Evolutionary conservation across 495 filamentous ascomycete species (phyloP).

Genomic region (Amphirosellinia nigrospora): DNA sequence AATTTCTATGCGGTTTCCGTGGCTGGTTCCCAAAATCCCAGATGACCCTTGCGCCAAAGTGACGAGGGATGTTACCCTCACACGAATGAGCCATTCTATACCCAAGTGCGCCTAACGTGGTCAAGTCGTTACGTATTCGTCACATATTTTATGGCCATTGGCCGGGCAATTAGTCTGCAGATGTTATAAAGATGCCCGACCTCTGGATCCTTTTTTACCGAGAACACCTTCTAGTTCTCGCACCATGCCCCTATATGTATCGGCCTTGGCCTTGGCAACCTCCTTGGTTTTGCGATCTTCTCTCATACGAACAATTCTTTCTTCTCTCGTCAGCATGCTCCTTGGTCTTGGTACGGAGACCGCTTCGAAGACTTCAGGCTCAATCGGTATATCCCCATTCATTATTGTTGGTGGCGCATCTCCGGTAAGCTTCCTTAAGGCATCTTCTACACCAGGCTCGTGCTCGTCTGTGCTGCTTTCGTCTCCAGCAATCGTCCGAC

Average conservation of each 20-base stretch:
- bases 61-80: conserved; percentile 8
- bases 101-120: conserved; percentile 21
- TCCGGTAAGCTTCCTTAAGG: conserved; percentile 76
- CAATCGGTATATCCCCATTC: conserved; percentile 49
- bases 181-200: conserved; percentile 37
- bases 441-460: conserved; percentile 57
- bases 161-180: conserved; percentile 2
- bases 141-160: conserved; percentile 15
- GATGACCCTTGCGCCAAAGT: conserved; percentile 8
- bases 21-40: conserved; percentile 16
- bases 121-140: conserved; percentile 29
- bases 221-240: conserved; percentile 67
- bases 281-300: conserved; percentile 80
- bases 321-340: conserved; percentile 79
- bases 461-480: conserved; percentile 58
- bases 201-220: conserved; percentile 33
- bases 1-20: conserved; percentile 2
- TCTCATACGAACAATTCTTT: conserved; percentile 85
- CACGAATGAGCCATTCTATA: conserved; percentile 14
- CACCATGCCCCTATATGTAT: conserved; percentile 86
- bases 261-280: conserved; percentile 68
- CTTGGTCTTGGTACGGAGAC: conserved; percentile 79
- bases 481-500: conserved; percentile 81
- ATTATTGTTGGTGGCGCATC: conserved; percentile 52
- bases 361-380: conserved; percentile 89